phyloP scores from a whole-genome alignment of 2,329 filamentous ascomycete species.

The Colletotrichum graminicola region DNA sequence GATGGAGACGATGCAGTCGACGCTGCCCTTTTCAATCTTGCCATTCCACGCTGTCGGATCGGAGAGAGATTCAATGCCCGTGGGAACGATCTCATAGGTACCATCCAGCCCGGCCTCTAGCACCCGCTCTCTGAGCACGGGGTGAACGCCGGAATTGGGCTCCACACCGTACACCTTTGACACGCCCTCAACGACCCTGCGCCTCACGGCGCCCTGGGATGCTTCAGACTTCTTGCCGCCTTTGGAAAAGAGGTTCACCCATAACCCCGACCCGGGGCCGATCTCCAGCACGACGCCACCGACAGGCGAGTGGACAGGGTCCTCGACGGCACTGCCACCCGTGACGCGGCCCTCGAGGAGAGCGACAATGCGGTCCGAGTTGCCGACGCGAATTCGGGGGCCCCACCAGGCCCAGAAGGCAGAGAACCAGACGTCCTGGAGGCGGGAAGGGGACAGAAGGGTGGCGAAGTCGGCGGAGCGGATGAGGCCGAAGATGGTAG shows the following conservation, averaged over 20 bases:
- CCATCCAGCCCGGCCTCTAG: constrained; percentile 64
- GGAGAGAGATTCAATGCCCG: constrained; percentile 71
- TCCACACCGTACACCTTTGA: constrained; percentile 72
- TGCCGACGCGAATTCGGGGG: constrained; percentile 60
- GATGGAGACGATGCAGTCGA: constrained; percentile 71
- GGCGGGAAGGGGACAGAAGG: constrained; percentile 56
- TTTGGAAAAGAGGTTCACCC: constrained; percentile 65
- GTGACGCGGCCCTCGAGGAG: constrained; percentile 64
- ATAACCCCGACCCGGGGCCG: constrained; percentile 71
- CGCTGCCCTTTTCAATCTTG: constrained; percentile 62
- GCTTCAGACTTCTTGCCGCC: constrained; percentile 6
- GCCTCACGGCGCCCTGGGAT: not conserved
- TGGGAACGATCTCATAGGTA: constrained; percentile 71
- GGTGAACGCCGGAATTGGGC: constrained; percentile 69
- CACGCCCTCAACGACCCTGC: constrained; percentile 34
- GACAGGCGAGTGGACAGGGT: constrained; percentile 54
- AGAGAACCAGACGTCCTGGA: constrained; percentile 69
- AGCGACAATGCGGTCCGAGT: constrained; percentile 61
- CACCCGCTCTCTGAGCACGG: constrained; percentile 60
- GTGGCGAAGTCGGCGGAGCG: constrained; percentile 49
- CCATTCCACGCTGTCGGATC: constrained; percentile 57
- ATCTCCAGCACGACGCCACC: constrained; percentile 70
- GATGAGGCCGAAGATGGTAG: constrained; percentile 61
- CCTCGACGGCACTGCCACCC: constrained; percentile 53
- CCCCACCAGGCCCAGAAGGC: constrained; percentile 70